These are phyloP conservation scores for Cyclotella kingstonii DNA, from an alignment of 108 stramenopile species.

Conservation along the genomic window DNA sequence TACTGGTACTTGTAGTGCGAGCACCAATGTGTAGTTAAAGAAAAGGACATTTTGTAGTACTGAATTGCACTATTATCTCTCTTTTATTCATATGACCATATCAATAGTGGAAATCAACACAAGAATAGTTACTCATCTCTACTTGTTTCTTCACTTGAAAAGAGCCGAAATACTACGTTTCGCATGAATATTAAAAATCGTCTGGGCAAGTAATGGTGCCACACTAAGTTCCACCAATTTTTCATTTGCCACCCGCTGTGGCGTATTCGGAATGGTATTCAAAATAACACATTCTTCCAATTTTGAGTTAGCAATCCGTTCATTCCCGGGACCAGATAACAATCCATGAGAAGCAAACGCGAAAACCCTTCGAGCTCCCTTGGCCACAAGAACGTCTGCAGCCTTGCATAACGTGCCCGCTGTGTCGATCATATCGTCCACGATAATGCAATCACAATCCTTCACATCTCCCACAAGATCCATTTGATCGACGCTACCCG, in stretches of 20 bases:
- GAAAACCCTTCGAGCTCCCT: constrained; percentile 97
- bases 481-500: constrained; percentile 94
- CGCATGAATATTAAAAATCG: constrained; percentile 99
- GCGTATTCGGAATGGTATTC: constrained; percentile 87
- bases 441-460: constrained; percentile 98
- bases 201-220: constrained; percentile 95
- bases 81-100: no score
- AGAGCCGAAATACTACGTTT: constrained; percentile 99
- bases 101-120: no score
- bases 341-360: constrained; percentile 99
- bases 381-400: constrained; percentile 90
- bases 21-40: no score
- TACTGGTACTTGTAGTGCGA: no score
- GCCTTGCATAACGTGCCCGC: constrained; percentile 99
- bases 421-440: constrained; percentile 99
- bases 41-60: no score
- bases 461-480: constrained; percentile 98
- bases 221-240: constrained; percentile 94
- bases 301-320: constrained; percentile 91
- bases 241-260: constrained; percentile 86
- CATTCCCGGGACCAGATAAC: constrained; percentile 95
- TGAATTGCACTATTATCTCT: no score
- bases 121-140: no score
- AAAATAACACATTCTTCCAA: constrained; percentile 95
- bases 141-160: constrained; percentile 91